Evolutionary conservation across 73 alveolate genomes (phyloP).

Genomic region (Breviolum minutum): DNA sequence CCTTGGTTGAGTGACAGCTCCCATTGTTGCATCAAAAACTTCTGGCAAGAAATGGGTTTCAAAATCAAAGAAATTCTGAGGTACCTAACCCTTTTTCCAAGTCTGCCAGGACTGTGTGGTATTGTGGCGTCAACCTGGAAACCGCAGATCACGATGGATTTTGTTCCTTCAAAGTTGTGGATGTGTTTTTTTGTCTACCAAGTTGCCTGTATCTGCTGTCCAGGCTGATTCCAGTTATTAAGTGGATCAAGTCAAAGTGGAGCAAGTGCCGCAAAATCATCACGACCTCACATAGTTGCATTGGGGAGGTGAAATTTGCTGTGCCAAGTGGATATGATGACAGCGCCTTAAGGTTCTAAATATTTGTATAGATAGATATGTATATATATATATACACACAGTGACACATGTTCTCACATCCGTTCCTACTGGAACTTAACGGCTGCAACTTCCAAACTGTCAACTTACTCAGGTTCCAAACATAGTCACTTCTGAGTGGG

Average conservation of each 20-base stretch:
- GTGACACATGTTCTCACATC: too few relatives aligned
- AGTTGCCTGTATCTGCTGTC: conserved; percentile 51
- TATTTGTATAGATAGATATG: too few relatives aligned
- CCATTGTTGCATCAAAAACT: neutral
- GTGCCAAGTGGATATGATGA: too few relatives aligned
- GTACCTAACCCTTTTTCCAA: neutral
- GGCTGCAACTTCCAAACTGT: too few relatives aligned
- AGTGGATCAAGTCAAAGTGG: conserved; percentile 57
- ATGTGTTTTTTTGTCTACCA: too few relatives aligned
- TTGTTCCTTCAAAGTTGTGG: neutral
- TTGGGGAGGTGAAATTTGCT: neutral
- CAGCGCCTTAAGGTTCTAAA: too few relatives aligned
- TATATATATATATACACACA: too few relatives aligned
- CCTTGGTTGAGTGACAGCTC: neutral
- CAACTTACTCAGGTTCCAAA: neutral
- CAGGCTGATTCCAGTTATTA: conserved; percentile 31
- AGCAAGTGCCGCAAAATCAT: conserved; percentile 72
- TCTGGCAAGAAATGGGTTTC: neutral
- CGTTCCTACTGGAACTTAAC: neutral
- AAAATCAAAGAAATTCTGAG: neutral
- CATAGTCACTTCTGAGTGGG: conserved; percentile 70
- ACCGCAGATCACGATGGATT: too few relatives aligned
- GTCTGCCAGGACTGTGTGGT: conserved; percentile 81
- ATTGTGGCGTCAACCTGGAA: conserved; percentile 48
- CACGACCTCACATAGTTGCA: neutral